Percentiles rank a stretch among this genome's conserved stretches.
These are phyloP conservation scores for Suillus ampliporus DNA, from an alignment of 768 basidiomycete species.

Conservation along the genomic window DNA sequence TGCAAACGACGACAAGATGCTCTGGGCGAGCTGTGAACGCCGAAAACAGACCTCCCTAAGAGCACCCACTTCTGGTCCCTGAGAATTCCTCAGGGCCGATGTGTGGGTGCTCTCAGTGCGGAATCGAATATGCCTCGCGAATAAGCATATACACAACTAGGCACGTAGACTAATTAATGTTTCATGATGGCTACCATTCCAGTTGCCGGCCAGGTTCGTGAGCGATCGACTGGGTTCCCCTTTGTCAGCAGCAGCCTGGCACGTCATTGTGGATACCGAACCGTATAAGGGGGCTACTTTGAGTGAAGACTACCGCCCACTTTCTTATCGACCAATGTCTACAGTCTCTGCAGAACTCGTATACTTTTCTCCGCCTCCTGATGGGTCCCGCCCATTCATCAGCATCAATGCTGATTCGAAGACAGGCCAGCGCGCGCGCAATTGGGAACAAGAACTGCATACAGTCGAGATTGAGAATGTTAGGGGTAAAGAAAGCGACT, in stretches of 20 bases:
- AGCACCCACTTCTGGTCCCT: no score
- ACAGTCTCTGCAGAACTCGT: slow-evolving; percentile 35
- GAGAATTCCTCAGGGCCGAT: no score
- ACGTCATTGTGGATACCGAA: neutral
- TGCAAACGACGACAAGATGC: no score
- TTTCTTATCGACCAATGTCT: neutral
- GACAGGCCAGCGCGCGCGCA: slow-evolving; percentile 43
- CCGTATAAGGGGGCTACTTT: neutral
- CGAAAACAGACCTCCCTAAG: no score
- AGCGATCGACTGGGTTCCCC: no score
- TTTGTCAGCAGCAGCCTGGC: neutral
- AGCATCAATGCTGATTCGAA: slow-evolving; percentile 40
- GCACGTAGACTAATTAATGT: no score
- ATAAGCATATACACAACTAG: no score
- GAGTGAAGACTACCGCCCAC: neutral
- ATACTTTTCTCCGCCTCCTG: slow-evolving; percentile 44
- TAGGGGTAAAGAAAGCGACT: slow-evolving; percentile 52
- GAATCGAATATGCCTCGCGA: no score
- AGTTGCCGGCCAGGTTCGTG: no score
- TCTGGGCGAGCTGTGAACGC: no score
- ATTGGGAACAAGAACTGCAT: slow-evolving; percentile 39
- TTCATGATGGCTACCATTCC: no score
- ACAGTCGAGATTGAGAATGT: slow-evolving; percentile 54
- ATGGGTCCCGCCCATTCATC: slow-evolving; percentile 48
- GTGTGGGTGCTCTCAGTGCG: no score